Percentiles rank a stretch among this genome's conserved stretches.
These are phyloP conservation scores for Begonia peltatifolia DNA, from an alignment of 306 rosid species.

Conservation along the genomic window DNA sequence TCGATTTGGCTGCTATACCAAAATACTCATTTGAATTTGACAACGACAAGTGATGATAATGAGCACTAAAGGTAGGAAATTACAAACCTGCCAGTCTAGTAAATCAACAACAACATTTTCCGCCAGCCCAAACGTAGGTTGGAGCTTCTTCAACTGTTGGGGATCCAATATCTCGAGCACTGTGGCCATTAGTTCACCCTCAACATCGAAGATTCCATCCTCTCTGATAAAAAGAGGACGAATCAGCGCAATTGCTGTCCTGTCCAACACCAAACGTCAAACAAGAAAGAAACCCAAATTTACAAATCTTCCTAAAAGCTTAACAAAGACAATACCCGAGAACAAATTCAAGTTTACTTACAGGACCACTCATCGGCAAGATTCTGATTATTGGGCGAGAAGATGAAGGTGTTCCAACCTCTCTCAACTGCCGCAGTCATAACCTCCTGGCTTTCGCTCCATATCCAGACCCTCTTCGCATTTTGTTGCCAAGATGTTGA, in stretches of 20 bases:
- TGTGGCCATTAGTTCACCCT: constrained; percentile 44
- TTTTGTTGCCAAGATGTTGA: constrained; percentile 18
- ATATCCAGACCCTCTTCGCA: constrained; percentile 70
- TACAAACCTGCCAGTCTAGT: constrained; percentile 79
- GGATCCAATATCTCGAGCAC: constrained; percentile 45
- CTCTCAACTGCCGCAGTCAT: constrained; percentile 87
- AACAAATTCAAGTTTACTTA: constrained; percentile 15
- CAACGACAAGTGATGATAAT: not conserved
- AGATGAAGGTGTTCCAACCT: constrained; percentile 78
- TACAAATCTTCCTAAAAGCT: too few species aligned
- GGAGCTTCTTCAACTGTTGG: constrained; percentile 46
- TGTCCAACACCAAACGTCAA: constrained; percentile 16
- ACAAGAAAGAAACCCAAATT: constrained; percentile 3
- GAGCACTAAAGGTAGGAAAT: not conserved
- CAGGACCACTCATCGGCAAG: constrained; percentile 79
- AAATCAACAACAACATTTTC: constrained; percentile 62
- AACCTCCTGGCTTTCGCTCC: constrained; percentile 57
- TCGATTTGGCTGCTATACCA: not conserved
- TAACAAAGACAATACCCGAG: not conserved
- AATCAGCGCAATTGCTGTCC: constrained; percentile 53
- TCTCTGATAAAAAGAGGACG: constrained; percentile 48
- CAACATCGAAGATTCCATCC: constrained; percentile 41
- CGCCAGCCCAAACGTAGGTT: constrained; percentile 28
- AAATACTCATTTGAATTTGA: not conserved
- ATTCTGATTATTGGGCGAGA: constrained; percentile 28